Base-by-base conservation (phyloP, 129 eudicot species). In the Heracleum sosnowskyi region DNA sequence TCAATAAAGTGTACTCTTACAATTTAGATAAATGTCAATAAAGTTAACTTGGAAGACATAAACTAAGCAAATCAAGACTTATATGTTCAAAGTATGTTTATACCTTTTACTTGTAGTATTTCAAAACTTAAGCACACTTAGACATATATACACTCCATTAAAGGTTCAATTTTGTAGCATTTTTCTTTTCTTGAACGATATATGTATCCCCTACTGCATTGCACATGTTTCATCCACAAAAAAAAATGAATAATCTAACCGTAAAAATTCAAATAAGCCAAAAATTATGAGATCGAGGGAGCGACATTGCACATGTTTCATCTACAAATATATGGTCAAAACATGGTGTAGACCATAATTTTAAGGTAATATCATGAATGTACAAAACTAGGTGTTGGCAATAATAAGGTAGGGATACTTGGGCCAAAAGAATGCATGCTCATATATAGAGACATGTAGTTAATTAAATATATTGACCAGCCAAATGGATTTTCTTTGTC, bases 201-300 rank as follows among this genome's bases (percentile, higher is more conserved):
- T 55, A 81, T 29, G 1, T 11, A 4, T 33, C 22, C 26, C 20
- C 88, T 81, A 75, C 88, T 80, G 79, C 87, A 22, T 16, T 79
- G 81, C 87, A 86, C 90, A 84, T 88, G 92, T 82, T 79, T 28
- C 46, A n/a, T 76, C 76, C 90, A 88, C 90, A 37, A n/a, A n/a
- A n/a, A n/a, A n/a, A n/a, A 3, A 37, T 37, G 39, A 2, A 36
- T 36, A 2, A 36, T 36, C 3, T 36, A 2, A 36, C 4, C 39
- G 3, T 36, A 36, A 36, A 36, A 36, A 36, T 0, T n/a, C n/a
- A n/a, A n/a, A n/a, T n/a, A n/a, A n/a, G n/a, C n/a, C n/a, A 36
- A 36, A 36, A 36, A 36, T 36, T 36, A 36, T 36, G 3, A 36
- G 39, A 36, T 2, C 4, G 4, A 36, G 4, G 39, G 3, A 36